Conservation (phyloP, 108 stramenopile genomes). For the Skeletonema marinoi region DNA sequence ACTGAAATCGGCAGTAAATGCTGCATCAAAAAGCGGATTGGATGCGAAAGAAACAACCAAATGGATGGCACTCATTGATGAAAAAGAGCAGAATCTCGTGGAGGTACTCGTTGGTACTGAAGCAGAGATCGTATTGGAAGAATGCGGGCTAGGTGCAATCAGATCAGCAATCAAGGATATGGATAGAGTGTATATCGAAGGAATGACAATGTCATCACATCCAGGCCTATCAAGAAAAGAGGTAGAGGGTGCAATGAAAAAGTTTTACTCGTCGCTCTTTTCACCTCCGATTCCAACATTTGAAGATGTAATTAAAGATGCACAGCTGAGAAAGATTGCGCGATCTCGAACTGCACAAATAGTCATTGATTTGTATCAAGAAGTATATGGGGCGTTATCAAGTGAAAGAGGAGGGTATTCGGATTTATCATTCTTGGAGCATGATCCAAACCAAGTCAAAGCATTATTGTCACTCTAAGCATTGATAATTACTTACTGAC, state of each 20-base stretch:
- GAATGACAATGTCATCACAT: constrained; percentile 71
- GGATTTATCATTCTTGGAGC: constrained; percentile 74
- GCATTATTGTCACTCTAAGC: constrained; percentile 61
- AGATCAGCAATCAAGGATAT: constrained; percentile 50
- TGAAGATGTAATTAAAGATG: constrained; percentile 80
- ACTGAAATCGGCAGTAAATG: constrained; percentile 55
- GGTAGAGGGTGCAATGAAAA: constrained; percentile 66
- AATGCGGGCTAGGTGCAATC: constrained; percentile 67
- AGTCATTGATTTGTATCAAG: constrained; percentile 58
- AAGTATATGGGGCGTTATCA: constrained; percentile 58
- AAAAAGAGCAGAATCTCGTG: constrained; percentile 61
- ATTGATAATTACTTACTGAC: not conserved
- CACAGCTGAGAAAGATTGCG: constrained; percentile 69
- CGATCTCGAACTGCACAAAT: constrained; percentile 65
- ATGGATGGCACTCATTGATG: constrained; percentile 53
- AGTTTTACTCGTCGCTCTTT: constrained; percentile 81
- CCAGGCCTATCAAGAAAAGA: constrained; percentile 75
- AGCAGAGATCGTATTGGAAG: constrained; percentile 61
- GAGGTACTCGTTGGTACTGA: constrained; percentile 67
- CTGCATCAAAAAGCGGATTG: constrained; percentile 62
- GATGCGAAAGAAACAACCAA: constrained; percentile 38
- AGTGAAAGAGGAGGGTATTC: constrained; percentile 77
- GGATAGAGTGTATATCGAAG: constrained; percentile 66
- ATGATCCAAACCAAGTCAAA: constrained; percentile 75
- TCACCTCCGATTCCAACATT: constrained; percentile 82